A percentile compares a stretch with the other conserved stretches of the same genome.
Conservation (phyloP, 2,329 filamentous ascomycete species). For the Colletotrichum kahawae region DNA sequence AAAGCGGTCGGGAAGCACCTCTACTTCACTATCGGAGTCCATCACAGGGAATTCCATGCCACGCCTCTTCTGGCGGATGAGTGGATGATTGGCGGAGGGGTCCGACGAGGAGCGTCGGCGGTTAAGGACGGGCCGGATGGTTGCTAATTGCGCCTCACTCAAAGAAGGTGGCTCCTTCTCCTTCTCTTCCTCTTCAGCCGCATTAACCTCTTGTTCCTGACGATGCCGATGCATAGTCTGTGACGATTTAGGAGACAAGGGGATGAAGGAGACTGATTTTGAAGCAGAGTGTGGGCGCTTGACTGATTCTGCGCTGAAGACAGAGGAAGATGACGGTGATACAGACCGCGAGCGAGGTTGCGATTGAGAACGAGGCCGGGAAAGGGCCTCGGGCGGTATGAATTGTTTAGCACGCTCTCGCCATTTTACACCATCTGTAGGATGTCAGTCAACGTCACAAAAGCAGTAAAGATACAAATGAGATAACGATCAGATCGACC, state of each 20-base stretch:
- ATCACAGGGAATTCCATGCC: conserved; percentile 19
- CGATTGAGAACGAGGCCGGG: conserved; percentile 1
- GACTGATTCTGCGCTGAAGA: conserved; percentile 1
- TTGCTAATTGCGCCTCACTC: conserved; percentile 20
- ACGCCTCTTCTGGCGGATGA: conserved; percentile 24
- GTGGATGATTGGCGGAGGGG: conserved; percentile 32
- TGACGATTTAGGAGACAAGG: conserved; percentile 54
- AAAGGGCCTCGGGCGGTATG: not conserved
- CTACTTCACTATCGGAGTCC: conserved; percentile 42
- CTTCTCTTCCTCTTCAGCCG: conserved; percentile 20
- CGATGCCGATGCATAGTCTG: conserved; percentile 49
- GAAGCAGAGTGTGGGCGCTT: conserved; percentile 22
- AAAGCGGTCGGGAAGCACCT: conserved; percentile 53
- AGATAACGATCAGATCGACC: conserved; percentile 24
- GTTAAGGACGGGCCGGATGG: conserved; percentile 17
- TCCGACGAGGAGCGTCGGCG: conserved; percentile 37
- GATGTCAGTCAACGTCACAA: not conserved
- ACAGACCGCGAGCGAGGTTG: conserved; percentile 2
- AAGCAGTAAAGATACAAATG: not conserved
- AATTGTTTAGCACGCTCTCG: conserved; percentile 7
- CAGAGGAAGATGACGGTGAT: conserved; percentile 10
- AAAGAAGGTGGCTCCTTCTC: conserved; percentile 12
- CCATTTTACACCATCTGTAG: conserved; percentile 35
- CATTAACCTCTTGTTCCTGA: conserved; percentile 34
- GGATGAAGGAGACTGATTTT: conserved; percentile 53